Evolutionary conservation across 1,284 basidiomycete genomes (phyloP).

Genomic region (Naganishia albida): DNA sequence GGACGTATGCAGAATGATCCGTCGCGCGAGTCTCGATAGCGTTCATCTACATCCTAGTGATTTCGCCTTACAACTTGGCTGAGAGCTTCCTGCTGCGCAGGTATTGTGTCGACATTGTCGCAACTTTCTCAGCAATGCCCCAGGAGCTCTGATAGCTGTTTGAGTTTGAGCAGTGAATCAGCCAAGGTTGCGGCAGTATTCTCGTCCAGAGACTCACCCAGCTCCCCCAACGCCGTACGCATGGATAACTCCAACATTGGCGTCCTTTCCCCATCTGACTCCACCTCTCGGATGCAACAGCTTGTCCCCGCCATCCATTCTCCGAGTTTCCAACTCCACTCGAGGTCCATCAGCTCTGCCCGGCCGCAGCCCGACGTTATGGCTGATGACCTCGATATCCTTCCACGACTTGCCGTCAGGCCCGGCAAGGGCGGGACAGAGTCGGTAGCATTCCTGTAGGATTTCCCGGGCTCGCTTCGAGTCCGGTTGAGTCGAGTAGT

Average conservation of each 20-base stretch:
- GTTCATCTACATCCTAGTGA: too few species aligned
- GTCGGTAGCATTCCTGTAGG: constrained; percentile 47
- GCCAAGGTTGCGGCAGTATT: background rate
- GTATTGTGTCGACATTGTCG: constrained; percentile 23
- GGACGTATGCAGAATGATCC: too few species aligned
- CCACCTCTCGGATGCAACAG: constrained; percentile 44
- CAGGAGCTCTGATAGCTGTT: constrained; percentile 31
- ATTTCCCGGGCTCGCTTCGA: constrained; percentile 47
- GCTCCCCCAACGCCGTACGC: constrained; percentile 64
- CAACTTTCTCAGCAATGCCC: constrained; percentile 33
- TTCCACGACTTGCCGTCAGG: constrained; percentile 43
- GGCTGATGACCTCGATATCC: constrained; percentile 59
- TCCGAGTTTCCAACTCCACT: constrained; percentile 62
- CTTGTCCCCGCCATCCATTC: constrained; percentile 44
- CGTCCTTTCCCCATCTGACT: constrained; percentile 57
- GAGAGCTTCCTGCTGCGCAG: constrained; percentile 10
- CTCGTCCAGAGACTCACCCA: constrained; percentile 36
- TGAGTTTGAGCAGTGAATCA: background rate
- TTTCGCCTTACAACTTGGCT: constrained; percentile 29
- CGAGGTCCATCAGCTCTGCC: constrained; percentile 67
- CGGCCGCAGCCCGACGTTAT: constrained; percentile 72
- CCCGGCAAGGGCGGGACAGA: constrained; percentile 51
- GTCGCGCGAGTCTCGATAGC: too few species aligned
- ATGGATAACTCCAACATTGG: constrained; percentile 62
- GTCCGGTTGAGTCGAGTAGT: constrained; percentile 47